Percentiles rank a stretch among this genome's conserved stretches.
Evolutionary conservation across 345 rosid genomes (phyloP).

Genomic region (Arabis hirsuta): DNA sequence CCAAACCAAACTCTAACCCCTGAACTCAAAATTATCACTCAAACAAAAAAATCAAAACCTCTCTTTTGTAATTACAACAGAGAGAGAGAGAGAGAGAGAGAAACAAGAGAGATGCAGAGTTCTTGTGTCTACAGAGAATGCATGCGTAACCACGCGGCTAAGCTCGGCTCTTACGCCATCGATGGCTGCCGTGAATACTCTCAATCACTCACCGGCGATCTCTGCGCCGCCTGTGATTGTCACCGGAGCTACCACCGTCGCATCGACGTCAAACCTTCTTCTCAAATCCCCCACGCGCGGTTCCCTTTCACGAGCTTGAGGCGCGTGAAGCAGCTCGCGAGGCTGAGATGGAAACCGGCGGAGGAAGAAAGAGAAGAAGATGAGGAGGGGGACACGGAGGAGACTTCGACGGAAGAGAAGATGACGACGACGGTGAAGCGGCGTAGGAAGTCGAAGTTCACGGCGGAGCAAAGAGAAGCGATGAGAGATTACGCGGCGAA

Average conservation of each 20-base stretch:
- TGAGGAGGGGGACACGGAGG: conserved; percentile 30
- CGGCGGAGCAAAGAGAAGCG: conserved; percentile 44
- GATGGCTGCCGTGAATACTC: conserved; percentile 91
- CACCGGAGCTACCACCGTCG: conserved; percentile 96
- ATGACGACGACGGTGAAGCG: conserved; percentile 26
- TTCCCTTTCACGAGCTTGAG: conserved; percentile 41
- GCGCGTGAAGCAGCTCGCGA: conserved; percentile 45
- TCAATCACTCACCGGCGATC: conserved; percentile 47
- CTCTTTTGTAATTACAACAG: not conserved
- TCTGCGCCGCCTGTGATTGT: conserved; percentile 91
- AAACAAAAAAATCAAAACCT: not conserved
- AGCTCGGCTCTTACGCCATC: conserved; percentile 75
- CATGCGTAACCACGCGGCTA: conserved; percentile 90
- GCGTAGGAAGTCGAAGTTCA: conserved; percentile 48
- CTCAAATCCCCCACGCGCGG: conserved; percentile 27
- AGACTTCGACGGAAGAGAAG: conserved; percentile 39
- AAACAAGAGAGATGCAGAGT: conserved; percentile 34
- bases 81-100: conserved; percentile 29
- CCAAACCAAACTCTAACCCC: conserved; percentile 30
- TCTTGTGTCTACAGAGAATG: conserved; percentile 65
- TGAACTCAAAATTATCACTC: conserved; percentile 24
- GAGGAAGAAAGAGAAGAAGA: not conserved
- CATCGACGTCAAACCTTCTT: conserved; percentile 21
- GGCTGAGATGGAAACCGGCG: conserved; percentile 37
- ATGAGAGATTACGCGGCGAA: conserved; percentile 45